Conservation (phyloP, 140 eudicot species). For the Ambrosia hybrid region DNA sequence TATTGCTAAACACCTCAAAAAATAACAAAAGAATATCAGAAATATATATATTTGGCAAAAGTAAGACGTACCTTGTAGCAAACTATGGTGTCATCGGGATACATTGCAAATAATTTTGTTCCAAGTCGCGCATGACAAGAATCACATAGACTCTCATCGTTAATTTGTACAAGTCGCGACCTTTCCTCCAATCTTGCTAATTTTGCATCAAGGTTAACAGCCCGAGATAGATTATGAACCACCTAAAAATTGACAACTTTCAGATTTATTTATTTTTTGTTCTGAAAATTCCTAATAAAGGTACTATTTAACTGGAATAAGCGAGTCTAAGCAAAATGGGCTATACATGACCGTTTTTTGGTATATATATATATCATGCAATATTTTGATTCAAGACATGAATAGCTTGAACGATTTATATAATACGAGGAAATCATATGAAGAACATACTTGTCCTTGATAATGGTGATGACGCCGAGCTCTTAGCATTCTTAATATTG, state of each 20-base stretch:
- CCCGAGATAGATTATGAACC: slow-evolving; percentile 83
- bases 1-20: slow-evolving; percentile 1
- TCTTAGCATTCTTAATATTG: slow-evolving; percentile 82
- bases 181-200: slow-evolving; percentile 93
- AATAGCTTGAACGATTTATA: neutral
- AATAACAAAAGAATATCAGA: neutral
- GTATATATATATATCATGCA: too few species aligned
- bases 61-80: slow-evolving; percentile 79
- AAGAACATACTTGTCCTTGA: slow-evolving; percentile 74
- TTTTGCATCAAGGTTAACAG: slow-evolving; percentile 77
- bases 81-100: slow-evolving; percentile 92
- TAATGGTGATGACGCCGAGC: slow-evolving; percentile 89
- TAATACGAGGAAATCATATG: slow-evolving; percentile 3
- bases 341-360: neutral
- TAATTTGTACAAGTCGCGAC: slow-evolving; percentile 88
- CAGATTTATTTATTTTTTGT: neutral
- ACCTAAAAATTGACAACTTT: slow-evolving; percentile 52
- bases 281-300: neutral
- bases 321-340: neutral
- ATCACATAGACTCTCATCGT: slow-evolving; percentile 93
- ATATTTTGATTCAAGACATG: neutral
- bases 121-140: slow-evolving; percentile 99
- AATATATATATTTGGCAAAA: slow-evolving; percentile 1
- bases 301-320: neutral
- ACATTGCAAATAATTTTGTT: slow-evolving; percentile 95